These are phyloP conservation scores for Fusarium longipes DNA, from an alignment of 2,329 filamentous ascomycete genomes.

Conservation along the genomic window DNA sequence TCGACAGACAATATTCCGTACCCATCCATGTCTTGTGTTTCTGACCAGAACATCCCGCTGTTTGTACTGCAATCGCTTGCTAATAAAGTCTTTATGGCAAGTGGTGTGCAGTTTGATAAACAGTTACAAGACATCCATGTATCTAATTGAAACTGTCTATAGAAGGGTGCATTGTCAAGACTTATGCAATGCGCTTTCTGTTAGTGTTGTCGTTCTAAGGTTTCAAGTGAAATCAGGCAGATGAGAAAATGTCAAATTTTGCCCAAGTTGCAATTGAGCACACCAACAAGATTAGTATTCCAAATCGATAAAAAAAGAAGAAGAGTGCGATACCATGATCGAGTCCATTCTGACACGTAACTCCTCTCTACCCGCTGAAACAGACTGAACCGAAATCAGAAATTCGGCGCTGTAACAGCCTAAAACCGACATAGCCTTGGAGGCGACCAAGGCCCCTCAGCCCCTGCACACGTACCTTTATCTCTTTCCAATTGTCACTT, in stretches of 20 bases:
- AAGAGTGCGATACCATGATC: neutral
- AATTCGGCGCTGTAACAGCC: constrained; percentile 19
- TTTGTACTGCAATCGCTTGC: neutral
- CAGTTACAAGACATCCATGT: neutral
- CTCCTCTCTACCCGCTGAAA: constrained; percentile 20
- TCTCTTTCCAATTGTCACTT: neutral
- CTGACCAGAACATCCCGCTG: neutral
- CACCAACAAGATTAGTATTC: neutral
- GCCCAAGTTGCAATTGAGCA: neutral
- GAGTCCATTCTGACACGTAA: constrained; percentile 25
- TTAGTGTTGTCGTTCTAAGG: neutral
- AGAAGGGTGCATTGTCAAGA: constrained; percentile 1
- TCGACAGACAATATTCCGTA: neutral
- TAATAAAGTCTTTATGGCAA: neutral
- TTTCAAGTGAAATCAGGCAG: constrained; percentile 1
- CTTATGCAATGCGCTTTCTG: neutral
- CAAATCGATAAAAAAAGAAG: neutral
- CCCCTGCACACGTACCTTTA: constrained; percentile 23
- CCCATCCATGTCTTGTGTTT: neutral
- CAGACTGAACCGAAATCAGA: constrained; percentile 4
- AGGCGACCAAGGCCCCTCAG: constrained; percentile 4
- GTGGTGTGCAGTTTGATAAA: neutral
- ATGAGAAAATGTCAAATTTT: neutral
- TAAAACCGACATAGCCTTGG: constrained; percentile 17
- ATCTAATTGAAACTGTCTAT: constrained; percentile 19